Base-by-base conservation (phyloP, 345 rosid genomes). In the Jatropha curcas region DNA sequence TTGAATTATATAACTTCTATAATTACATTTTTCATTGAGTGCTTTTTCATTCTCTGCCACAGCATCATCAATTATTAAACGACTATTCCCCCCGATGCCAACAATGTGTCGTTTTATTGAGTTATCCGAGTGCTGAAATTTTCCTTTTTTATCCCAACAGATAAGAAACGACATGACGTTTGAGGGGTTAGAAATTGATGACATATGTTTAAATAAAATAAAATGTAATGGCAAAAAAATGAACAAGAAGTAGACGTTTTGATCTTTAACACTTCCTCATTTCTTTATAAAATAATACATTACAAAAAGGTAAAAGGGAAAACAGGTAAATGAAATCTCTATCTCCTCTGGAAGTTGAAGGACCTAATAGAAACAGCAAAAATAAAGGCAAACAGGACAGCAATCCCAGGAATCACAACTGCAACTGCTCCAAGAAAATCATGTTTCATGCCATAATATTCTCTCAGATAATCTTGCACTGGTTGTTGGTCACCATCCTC, bases 261-360 rank as follows among this genome's bases (percentile, higher is more conserved):
- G 7, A 6, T 50, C 55, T 16, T 12, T 8, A 39, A 39, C 7
- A 5, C 43, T 39, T n/a, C n/a, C 43, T 39, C 43, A 39, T 39
- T 39, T 39, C 43, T 6, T 39, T 39, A 39, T 39, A 39, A 39
- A 34, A 61, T 19, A 17, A 19, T 16, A 9, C 1, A 14, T 2
- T 11, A 58, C 7, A 28, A 12, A 17, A 16, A 41, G 27, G 27
- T 5, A 25, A 7, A 1, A n/a, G n/a, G n/a, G n/a, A n/a, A n/a
- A n/a, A n/a, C n/a, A n/a, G n/a, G n/a, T n/a, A n/a, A n/a, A n/a
- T n/a, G n/a, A 51, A 37, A 4, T 34, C 41, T 43, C 45, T 70
- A 76, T 60, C 80, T 41, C 52, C 55, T 71, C 67, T 77, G 80
- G 75, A 77, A 77, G 25, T 77, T 77, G 41, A 77, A 63, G 7